A percentile compares a stretch with the other conserved stretches of the same genome.
Conservation (phyloP, 805 yeast species). For the Ogataea methylovora region DNA sequence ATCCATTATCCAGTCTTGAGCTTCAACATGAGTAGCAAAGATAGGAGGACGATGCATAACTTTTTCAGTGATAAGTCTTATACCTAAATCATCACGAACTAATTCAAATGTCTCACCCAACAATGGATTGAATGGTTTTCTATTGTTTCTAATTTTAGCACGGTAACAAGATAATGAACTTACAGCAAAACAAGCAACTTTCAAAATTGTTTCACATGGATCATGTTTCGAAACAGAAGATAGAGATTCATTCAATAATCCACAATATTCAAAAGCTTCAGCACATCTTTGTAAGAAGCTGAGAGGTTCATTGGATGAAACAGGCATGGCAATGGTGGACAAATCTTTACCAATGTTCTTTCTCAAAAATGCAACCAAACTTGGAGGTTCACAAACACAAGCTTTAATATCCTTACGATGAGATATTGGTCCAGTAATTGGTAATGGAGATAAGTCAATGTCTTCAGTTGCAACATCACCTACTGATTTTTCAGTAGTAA, state of each 20-base stretch:
- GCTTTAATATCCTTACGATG: slow-evolving; percentile 54
- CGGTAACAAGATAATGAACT: slow-evolving; percentile 66
- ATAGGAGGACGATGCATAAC: slow-evolving; percentile 84
- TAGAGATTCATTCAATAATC: slow-evolving; percentile 58
- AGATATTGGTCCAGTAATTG: slow-evolving; percentile 32
- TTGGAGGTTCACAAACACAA: slow-evolving; percentile 71
- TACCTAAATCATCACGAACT: slow-evolving; percentile 75
- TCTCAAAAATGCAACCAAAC: slow-evolving; percentile 68
- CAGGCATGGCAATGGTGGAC: slow-evolving; percentile 85
- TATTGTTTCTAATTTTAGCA: slow-evolving; percentile 61
- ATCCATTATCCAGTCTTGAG: slow-evolving; percentile 57
- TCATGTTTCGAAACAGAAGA: slow-evolving; percentile 18
- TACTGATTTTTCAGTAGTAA: neutral
- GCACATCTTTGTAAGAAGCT: slow-evolving; percentile 73
- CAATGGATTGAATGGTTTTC: slow-evolving; percentile 94
- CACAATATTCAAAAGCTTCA: slow-evolving; percentile 73
- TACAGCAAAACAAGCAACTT: slow-evolving; percentile 78
- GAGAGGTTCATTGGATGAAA: slow-evolving; percentile 86
- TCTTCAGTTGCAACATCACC: neutral
- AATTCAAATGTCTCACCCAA: slow-evolving; percentile 91
- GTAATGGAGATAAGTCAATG: slow-evolving; percentile 60
- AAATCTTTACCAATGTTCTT: slow-evolving; percentile 92
- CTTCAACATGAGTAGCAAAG: slow-evolving; percentile 74
- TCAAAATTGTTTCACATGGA: slow-evolving; percentile 41
- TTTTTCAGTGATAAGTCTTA: slow-evolving; percentile 74